Evolutionary conservation across 2,329 filamentous ascomycete genomes (phyloP), one percentile per base, ranked within the genome.

Genomic region (Colletotrichum coccodes): DNA sequence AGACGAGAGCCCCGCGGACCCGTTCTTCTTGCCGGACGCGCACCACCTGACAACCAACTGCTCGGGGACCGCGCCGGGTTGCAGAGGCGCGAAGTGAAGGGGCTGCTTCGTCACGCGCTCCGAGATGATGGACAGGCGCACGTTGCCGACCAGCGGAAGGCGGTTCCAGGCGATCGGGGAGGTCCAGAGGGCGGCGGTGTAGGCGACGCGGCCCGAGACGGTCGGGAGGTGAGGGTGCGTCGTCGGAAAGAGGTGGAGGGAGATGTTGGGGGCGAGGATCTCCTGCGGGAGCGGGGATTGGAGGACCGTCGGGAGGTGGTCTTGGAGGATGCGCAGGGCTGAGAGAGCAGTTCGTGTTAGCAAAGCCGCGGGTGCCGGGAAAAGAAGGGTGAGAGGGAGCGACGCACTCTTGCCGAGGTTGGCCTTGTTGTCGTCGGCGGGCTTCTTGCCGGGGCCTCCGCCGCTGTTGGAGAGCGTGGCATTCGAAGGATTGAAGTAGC

Each of bases 101-200:
- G 84, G 84, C 71, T 86, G 86, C 69, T 89, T 87, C 65, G 92
- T 89, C 88, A 99, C 96, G 73, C 95, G 92, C 83, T 97, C 95
- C 14, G 93, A 95, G 21, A 97, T 81, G 60, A 99, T 96, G 74
- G 94, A 90, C 12, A 99, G 87, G 73, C 90, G 91, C 50, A 98
- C 94, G 75, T 97, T 97, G 72, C 95, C 95, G 36, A 98, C 88
- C 23, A 98, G 89, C 3, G 96, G 96, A 1, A 99, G 87, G 32
- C 93, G 90, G 75, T 97, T 97, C 96, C 96, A 99, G 34, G 95
- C 95, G 59, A 99, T 92, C 0, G 96, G 96, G 0, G 95, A 94
- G 0, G 96, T 98, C 95, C 95, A 98, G 42, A 99, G 85, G 3
- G 96, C 96, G 21, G 96, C 70, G 40, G 92, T 92, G 79, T 99